Evolutionary conservation across 768 basidiomycete genomes (phyloP).

Genomic region (Termitomyces titanicus): DNA sequence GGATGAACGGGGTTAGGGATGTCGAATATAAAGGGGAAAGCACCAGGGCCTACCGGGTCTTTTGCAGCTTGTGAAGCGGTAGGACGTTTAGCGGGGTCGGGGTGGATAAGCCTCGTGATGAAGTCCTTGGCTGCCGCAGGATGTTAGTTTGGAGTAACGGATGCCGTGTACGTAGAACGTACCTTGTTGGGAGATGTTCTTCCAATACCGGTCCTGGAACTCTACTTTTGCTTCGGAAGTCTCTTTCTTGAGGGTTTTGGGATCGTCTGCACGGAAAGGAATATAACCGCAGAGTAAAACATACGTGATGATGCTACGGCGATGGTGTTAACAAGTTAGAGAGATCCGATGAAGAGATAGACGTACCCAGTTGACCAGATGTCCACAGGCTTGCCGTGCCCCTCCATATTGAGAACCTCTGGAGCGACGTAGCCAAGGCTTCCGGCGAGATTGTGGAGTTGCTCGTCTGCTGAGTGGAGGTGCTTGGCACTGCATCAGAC

Average conservation of each 20-base stretch:
- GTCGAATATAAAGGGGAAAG: neutral
- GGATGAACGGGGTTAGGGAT: neutral
- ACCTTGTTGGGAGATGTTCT: constrained; percentile 81
- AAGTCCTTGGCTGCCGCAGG: constrained; percentile 74
- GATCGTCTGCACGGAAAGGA: constrained; percentile 86
- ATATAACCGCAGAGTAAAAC: constrained; percentile 94
- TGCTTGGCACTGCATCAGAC: constrained; percentile 67
- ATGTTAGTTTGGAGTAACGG: neutral
- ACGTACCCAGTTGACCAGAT: constrained; percentile 89
- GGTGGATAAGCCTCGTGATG: constrained; percentile 64
- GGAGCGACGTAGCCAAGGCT: constrained; percentile 92
- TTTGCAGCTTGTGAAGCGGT: constrained; percentile 70
- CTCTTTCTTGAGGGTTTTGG: constrained; percentile 71
- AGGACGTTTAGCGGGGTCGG: constrained; percentile 67
- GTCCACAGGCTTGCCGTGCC: constrained; percentile 91
- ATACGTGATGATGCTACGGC: constrained; percentile 83
- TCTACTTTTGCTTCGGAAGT: constrained; percentile 83
- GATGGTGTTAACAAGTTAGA: neutral
- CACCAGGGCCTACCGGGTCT: constrained; percentile 48
- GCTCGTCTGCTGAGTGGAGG: constrained; percentile 66
- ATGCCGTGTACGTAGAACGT: constrained; percentile 6
- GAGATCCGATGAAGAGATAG: neutral
- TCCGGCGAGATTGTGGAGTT: constrained; percentile 69
- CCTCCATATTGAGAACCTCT: constrained; percentile 75
- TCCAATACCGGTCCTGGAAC: constrained; percentile 95